Conservation (phyloP, 2,329 filamentous ascomycete genomes). For the Ophiostoma sp. region DNA sequence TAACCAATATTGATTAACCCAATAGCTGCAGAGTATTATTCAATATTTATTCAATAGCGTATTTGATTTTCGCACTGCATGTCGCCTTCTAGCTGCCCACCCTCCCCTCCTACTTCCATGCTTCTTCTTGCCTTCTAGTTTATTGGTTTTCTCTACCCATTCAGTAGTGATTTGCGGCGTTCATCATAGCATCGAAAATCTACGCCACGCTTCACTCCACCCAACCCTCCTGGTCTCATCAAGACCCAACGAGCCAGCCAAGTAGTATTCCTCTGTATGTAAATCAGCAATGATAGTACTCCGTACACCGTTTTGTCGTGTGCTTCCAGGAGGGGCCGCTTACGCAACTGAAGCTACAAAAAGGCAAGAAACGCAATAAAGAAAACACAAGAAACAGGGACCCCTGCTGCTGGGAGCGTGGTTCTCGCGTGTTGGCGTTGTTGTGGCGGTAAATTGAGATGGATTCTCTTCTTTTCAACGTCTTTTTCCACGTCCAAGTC, state of each 20-base stretch:
- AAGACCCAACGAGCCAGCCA: no score
- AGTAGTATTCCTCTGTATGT: no score
- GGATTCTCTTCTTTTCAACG: not conserved
- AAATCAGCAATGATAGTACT: not conserved
- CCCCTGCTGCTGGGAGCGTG: constrained; percentile 13
- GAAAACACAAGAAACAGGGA: not conserved
- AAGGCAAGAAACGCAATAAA: no score
- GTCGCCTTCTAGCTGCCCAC: not conserved
- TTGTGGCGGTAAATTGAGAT: not conserved
- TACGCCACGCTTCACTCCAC: not conserved
- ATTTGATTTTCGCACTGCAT: not conserved
- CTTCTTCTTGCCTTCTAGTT: not conserved
- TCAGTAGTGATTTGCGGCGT: constrained; percentile 6
- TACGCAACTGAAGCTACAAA: not conserved
- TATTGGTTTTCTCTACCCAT: not conserved
- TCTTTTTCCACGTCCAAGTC: not conserved
- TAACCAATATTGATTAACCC: not conserved
- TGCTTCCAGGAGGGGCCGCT: constrained; percentile 10
- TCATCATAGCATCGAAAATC: not conserved
- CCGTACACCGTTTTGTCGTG: not conserved
- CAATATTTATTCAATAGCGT: not conserved
- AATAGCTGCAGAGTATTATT: not conserved
- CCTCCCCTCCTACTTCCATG: not conserved
- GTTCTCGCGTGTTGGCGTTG: constrained; percentile 15
- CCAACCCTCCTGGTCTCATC: not conserved